Evolutionary conservation across 805 yeast species (phyloP).

Genomic region (Kodamaea sagamina): DNA sequence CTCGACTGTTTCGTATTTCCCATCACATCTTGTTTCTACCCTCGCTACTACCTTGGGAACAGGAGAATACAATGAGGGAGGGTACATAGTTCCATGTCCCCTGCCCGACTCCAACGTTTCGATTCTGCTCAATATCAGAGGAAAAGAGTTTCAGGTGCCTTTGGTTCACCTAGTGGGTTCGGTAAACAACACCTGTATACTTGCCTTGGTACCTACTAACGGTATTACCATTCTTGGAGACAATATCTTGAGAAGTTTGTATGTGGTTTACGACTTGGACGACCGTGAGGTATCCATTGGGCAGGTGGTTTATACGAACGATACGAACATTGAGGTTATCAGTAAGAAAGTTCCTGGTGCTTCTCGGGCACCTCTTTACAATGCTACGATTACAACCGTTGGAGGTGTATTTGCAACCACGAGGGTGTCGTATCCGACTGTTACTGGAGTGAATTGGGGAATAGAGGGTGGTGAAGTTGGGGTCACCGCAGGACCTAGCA

Average conservation of each 20-base stretch:
- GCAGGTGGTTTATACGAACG: slow-evolving; percentile 21
- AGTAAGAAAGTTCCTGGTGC: slow-evolving; percentile 51
- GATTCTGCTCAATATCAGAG: neutral
- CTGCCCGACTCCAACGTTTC: neutral
- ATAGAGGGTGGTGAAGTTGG: too few species aligned
- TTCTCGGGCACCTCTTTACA: slow-evolving; percentile 34
- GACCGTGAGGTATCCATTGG: slow-evolving; percentile 27
- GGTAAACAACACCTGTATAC: slow-evolving; percentile 17
- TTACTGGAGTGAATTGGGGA: too few species aligned
- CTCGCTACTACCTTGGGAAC: neutral
- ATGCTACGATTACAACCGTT: too few species aligned
- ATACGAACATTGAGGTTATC: slow-evolving; percentile 29
- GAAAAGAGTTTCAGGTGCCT: slow-evolving; percentile 17
- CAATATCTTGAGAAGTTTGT: slow-evolving; percentile 28
- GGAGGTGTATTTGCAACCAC: too few species aligned
- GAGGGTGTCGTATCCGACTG: too few species aligned
- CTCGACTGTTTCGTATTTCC: neutral
- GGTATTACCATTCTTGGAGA: slow-evolving; percentile 26
- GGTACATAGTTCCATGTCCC: neutral
- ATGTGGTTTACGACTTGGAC: slow-evolving; percentile 29
- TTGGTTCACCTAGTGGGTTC: slow-evolving; percentile 15
- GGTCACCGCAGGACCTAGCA: too few species aligned
- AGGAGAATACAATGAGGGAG: neutral
- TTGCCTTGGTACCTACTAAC: slow-evolving; percentile 12
- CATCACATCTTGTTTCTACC: neutral